Evolutionary conservation across 805 yeast species (phyloP).

Genomic region (Saitoella complicata): DNA sequence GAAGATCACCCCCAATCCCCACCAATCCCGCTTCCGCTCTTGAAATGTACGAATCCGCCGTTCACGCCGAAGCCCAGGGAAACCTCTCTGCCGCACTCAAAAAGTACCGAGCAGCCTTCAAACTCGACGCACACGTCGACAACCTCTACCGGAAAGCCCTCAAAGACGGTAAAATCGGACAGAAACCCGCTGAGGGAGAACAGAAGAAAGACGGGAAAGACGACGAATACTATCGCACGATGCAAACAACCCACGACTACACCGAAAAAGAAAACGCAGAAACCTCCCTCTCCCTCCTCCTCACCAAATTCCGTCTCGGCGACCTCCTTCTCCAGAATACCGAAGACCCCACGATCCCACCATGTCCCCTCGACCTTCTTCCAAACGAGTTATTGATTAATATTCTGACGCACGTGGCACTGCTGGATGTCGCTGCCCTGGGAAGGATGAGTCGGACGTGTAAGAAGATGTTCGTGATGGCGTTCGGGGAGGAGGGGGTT

Average conservation of each 20-base stretch:
- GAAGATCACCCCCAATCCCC: too few species aligned
- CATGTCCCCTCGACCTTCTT: too few species aligned
- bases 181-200: not conserved
- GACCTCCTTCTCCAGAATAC: not conserved
- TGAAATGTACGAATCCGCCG: slow-evolving; percentile 50
- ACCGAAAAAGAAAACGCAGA: slow-evolving; percentile 4
- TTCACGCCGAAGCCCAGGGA: slow-evolving; percentile 56
- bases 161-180: too few species aligned
- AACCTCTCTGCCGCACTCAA: slow-evolving; percentile 68
- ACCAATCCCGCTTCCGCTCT: slow-evolving; percentile 28
- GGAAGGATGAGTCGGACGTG: too few species aligned
- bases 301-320: not conserved
- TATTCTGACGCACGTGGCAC: too few species aligned
- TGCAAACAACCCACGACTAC: not conserved
- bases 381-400: too few species aligned
- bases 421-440: too few species aligned
- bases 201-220: slow-evolving; percentile 2
- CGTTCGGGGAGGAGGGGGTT: too few species aligned
- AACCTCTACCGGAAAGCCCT: slow-evolving; percentile 37
- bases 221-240: not conserved
- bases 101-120: slow-evolving; percentile 56
- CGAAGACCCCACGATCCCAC: too few species aligned
- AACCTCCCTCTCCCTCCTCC: not conserved
- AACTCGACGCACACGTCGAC: slow-evolving; percentile 40
- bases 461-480: too few species aligned